Evolutionary conservation across 768 basidiomycete genomes (phyloP).

Genomic region (Naganishia onofrii): DNA sequence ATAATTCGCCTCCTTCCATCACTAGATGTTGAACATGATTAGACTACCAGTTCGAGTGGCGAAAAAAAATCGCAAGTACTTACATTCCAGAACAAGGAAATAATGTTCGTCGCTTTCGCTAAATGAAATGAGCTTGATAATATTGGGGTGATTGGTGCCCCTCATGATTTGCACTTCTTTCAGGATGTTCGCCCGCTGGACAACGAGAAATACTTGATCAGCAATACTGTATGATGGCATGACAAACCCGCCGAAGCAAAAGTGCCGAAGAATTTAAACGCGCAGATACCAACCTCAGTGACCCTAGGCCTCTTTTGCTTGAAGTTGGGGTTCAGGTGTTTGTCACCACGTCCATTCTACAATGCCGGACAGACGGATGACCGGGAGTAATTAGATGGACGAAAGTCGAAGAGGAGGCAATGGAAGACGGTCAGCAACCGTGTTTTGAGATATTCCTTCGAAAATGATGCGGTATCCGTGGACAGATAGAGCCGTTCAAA

Average conservation of each 20-base stretch:
- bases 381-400: not conserved
- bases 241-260: not conserved
- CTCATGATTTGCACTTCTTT: slow-evolving; percentile 99
- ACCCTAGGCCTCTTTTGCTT: slow-evolving; percentile 90
- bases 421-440: slow-evolving; percentile 20
- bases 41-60: not conserved
- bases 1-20: slow-evolving; percentile 96
- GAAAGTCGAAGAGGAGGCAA: slow-evolving; percentile 13
- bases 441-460: not conserved
- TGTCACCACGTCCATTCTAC: slow-evolving; percentile 62
- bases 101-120: slow-evolving; percentile 90
- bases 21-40: slow-evolving; percentile 56
- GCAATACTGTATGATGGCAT: not conserved
- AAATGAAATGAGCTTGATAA: slow-evolving; percentile 87
- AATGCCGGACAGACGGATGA: no score
- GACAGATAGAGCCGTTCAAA: not conserved
- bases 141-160: slow-evolving; percentile 81
- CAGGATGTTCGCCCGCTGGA: slow-evolving; percentile 90
- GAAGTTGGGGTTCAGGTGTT: slow-evolving; percentile 87
- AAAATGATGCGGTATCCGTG: not conserved
- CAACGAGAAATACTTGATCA: slow-evolving; percentile 3
- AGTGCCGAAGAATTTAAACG: slow-evolving; percentile 12
- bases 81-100: slow-evolving; percentile 79
- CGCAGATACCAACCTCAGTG: slow-evolving; percentile 75
- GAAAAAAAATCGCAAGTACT: slow-evolving; percentile 53